Base-by-base conservation (phyloP, 2,329 filamentous ascomycete species). In the Paraphoma chrysanthemicola region DNA sequence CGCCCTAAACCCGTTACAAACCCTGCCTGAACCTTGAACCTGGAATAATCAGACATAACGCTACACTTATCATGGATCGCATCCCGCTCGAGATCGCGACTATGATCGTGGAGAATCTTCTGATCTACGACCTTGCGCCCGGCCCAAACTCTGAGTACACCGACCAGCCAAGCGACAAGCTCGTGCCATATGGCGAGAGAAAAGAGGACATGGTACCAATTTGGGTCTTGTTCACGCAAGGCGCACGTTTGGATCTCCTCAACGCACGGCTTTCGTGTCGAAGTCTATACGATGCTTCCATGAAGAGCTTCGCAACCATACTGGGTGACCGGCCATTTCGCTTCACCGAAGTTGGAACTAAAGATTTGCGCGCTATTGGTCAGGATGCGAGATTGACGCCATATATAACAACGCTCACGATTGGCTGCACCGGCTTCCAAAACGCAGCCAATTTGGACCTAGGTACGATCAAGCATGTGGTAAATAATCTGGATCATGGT, bases 271-370 rank as follows among this genome's bases (percentile, higher is more conserved):
- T 54, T 1, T 16, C 44, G 6, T 51, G 18, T 11, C 42, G 28
- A 11, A 33, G 10, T 10, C 17, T 54, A 1, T 54, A 57, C 33
- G 6, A 49, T 18, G 43, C 41, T 17, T 60, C 54, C 3, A 28
- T 16, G 11, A 48, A 44, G 11, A 31, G 6, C 12, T 57, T 57
- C 18, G 54, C 53, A 4, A 46, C n/a, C 3, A 8, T 60, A 6
- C 49, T 56, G 12, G 48, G 42, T 9, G 16, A 60, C 29, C 47
- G 57, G n/a, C 44, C 18, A 7, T 56, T 60, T 17, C 50, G 53
- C n/a, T 43, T 56, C 23, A 56, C 57, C 10, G 45, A 49, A n/a
- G 23, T 45, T 16, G 47, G 47, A n/a, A 47, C 51, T 3, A 30
- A 54, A 33, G 51, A 54, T 41, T 39, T 56, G 4, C 17, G 30